Conservation (phyloP, 2,329 filamentous ascomycete genomes). For the Pestalotiopsis sp. region DNA sequence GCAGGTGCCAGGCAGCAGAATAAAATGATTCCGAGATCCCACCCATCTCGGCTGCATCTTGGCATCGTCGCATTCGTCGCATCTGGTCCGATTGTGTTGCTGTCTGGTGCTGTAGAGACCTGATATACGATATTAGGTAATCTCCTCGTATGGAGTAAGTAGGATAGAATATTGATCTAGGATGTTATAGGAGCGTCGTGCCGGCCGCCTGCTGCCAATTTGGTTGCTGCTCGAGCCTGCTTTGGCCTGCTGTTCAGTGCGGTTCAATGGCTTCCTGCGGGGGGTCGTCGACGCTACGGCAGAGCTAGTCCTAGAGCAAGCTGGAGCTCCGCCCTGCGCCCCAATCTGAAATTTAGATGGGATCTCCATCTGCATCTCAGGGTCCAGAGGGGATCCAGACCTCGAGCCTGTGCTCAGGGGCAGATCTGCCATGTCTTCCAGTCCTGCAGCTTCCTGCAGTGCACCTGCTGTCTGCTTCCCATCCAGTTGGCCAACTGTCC, state of each 20-base stretch:
- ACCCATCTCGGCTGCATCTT: no score
- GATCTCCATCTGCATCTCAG: not conserved
- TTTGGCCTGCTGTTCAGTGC: not conserved
- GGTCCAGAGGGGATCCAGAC: not conserved
- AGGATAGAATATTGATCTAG: not conserved
- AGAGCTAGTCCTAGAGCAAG: not conserved
- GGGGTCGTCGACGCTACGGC: not conserved
- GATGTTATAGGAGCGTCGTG: not conserved
- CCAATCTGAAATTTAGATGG: constrained; percentile 6
- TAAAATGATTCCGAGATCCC: no score
- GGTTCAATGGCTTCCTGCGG: not conserved
- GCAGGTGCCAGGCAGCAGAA: no score
- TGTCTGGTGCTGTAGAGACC: no score
- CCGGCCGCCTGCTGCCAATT: not conserved
- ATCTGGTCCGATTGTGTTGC: no score
- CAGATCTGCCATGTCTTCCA: not conserved
- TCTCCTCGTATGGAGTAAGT: not conserved
- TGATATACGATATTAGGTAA: not conserved
- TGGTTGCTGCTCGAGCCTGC: not conserved
- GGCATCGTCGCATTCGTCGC: no score
- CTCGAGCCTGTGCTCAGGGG: not conserved
- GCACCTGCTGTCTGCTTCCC: no score
- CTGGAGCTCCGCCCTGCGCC: constrained; percentile 5
- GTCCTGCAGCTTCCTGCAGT: no score
- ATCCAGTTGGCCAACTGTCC: no score